These are phyloP conservation scores for Cyclaneusma minus DNA, from an alignment of 2,329 filamentous ascomycete species.

Conservation along the genomic window DNA sequence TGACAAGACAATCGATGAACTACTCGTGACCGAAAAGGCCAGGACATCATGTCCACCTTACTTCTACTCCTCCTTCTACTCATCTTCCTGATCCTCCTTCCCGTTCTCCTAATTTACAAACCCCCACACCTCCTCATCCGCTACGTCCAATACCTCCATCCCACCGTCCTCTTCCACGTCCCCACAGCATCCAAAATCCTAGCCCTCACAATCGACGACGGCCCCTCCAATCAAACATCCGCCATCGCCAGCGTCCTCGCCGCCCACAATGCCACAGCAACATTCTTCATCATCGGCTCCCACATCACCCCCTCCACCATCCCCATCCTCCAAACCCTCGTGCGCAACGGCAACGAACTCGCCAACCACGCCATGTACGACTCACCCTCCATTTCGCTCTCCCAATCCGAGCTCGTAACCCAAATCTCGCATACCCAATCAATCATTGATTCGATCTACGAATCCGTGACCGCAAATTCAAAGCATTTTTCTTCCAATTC, in stretches of 20 bases:
- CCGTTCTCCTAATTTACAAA: conserved; percentile 63
- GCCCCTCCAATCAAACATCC: conserved; percentile 55
- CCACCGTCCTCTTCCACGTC: conserved; percentile 66
- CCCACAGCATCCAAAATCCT: conserved; percentile 44
- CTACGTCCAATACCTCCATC: conserved; percentile 56
- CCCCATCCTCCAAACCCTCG: conserved; percentile 36
- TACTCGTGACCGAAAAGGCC: no score
- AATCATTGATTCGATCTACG: conserved; percentile 16
- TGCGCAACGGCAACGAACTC: conserved; percentile 53
- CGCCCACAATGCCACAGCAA: conserved; percentile 53
- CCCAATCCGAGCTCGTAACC: conserved; percentile 37
- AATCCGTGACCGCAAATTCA: conserved; percentile 19
- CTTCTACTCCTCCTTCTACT: conserved; percentile 8
- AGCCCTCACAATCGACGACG: conserved; percentile 78
- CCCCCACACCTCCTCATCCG: conserved; percentile 57
- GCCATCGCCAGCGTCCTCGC: conserved; percentile 56
- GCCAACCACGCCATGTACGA: conserved; percentile 86
- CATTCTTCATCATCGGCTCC: conserved; percentile 77
- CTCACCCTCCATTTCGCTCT: conserved; percentile 52
- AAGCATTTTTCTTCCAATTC: conserved; percentile 1
- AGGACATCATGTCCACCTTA: conserved; percentile 5
- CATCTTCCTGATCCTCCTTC: conserved; percentile 15
- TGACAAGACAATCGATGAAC: no score
- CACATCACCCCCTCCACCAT: conserved; percentile 45
- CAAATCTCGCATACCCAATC: no score